phyloP scores from a whole-genome alignment of 805 yeast species.

The Candida succiphila region DNA sequence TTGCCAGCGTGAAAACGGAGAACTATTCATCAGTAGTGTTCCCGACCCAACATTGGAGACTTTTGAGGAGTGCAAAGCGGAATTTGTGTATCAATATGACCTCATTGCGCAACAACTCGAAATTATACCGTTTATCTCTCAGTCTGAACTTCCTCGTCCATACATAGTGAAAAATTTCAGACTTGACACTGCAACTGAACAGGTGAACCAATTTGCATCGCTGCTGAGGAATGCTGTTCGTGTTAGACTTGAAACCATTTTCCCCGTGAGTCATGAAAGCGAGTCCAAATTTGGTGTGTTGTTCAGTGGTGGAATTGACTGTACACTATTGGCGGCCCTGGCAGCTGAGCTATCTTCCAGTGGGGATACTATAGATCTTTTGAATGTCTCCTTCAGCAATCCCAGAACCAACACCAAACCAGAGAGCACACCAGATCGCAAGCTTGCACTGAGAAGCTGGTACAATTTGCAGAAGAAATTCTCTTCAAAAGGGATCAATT shows the following conservation, averaged over 20 bases:
- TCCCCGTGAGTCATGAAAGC: slow-evolving; percentile 38
- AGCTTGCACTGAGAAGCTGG: slow-evolving; percentile 60
- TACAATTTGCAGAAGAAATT: slow-evolving; percentile 33
- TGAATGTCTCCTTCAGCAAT: slow-evolving; percentile 90
- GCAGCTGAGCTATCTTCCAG: slow-evolving; percentile 23
- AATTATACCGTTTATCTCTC: slow-evolving; percentile 7
- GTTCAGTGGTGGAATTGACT: slow-evolving; percentile 94
- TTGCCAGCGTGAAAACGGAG: slow-evolving; percentile 16
- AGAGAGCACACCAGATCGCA: slow-evolving; percentile 76
- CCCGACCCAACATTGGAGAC: slow-evolving; percentile 23
- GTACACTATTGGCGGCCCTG: slow-evolving; percentile 67
- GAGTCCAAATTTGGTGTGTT: slow-evolving; percentile 44
- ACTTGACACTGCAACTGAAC: background rate
- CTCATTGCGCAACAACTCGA: slow-evolving; percentile 10
- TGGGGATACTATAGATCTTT: slow-evolving; percentile 49
- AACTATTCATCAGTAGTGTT: slow-evolving; percentile 38
- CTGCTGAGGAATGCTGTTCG: slow-evolving; percentile 29
- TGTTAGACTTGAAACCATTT: slow-evolving; percentile 48
- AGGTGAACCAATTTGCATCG: slow-evolving; percentile 13
- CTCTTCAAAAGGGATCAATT: slow-evolving; percentile 27
- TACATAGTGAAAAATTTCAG: slow-evolving; percentile 7
- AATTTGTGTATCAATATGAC: slow-evolving; percentile 36
- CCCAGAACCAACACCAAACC: slow-evolving; percentile 61
- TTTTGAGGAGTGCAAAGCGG: slow-evolving; percentile 48
- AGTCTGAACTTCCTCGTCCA: slow-evolving; percentile 7